Evolutionary conservation across 176 grass and related monocot genomes (phyloP).

Genomic region (Lolium perenne): DNA sequence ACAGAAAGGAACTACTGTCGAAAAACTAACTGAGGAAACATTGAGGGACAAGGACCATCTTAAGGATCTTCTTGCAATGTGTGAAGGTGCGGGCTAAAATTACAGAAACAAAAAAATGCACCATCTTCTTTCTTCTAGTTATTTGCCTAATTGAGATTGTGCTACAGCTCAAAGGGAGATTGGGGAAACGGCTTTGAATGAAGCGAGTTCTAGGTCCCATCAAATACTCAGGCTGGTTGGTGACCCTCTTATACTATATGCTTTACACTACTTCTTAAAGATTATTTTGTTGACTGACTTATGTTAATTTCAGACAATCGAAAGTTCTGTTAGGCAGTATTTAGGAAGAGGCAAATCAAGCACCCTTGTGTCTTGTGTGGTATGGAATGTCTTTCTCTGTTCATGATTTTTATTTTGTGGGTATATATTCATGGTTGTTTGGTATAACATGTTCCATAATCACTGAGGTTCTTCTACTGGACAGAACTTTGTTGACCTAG

Average conservation of each 20-base stretch:
- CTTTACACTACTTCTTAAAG: not conserved
- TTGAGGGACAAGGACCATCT: conserved; percentile 74
- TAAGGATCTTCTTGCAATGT: conserved; percentile 72
- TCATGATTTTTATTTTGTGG: not conserved
- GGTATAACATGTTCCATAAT: conserved; percentile 6
- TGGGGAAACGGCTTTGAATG: conserved; percentile 92
- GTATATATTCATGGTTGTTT: not conserved
- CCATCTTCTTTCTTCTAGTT: not conserved
- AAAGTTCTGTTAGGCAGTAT: conserved; percentile 74
- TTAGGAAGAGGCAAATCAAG: conserved; percentile 67
- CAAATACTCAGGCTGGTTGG: conserved; percentile 98
- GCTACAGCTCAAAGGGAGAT: conserved; percentile 87
- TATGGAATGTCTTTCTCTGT: conserved; percentile 41
- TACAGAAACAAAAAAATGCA: conserved; percentile 7
- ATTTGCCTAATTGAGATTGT: conserved; percentile 41
- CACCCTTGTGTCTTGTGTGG: conserved; percentile 86
- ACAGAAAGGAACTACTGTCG: conserved; percentile 94
- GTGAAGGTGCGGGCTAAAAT: conserved; percentile 67
- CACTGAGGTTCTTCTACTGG: conserved; percentile 46
- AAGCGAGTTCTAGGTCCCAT: conserved; percentile 96
- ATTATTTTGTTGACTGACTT: conserved; percentile 28
- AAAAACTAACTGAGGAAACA: conserved; percentile 90
- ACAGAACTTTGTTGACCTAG: conserved; percentile 98
- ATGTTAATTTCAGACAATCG: conserved; percentile 74
- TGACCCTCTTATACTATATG: conserved; percentile 18